These are phyloP conservation scores for Raffaelea ambrosiae DNA, from an alignment of 2,329 filamentous ascomycete species.

Conservation along the genomic window DNA sequence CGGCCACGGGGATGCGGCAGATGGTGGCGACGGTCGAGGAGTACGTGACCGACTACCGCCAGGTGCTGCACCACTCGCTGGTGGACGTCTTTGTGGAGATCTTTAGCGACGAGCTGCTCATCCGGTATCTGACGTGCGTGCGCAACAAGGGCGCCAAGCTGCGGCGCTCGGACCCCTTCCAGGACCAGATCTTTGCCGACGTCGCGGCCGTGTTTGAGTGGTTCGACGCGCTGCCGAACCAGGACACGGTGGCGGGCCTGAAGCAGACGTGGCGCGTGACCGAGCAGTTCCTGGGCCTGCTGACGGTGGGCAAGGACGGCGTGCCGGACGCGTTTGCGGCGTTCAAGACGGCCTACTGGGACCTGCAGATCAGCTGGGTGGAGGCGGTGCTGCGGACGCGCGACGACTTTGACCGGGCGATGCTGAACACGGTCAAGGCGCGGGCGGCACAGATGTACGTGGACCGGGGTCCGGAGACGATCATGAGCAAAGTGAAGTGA, in stretches of 20 bases:
- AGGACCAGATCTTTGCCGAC: slow-evolving; percentile 90
- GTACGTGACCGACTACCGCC: slow-evolving; percentile 81
- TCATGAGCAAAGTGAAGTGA: slow-evolving; percentile 87
- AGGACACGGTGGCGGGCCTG: slow-evolving; percentile 62
- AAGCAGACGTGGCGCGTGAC: slow-evolving; percentile 91
- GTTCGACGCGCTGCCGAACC: slow-evolving; percentile 58
- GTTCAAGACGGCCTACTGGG: slow-evolving; percentile 86
- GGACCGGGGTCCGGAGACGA: slow-evolving; percentile 75
- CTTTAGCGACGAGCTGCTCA: slow-evolving; percentile 81
- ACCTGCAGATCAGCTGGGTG: slow-evolving; percentile 90
- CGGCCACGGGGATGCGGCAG: slow-evolving; percentile 76
- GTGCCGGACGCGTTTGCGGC: slow-evolving; percentile 71
- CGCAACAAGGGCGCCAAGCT: slow-evolving; percentile 89
- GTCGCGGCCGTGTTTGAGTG: slow-evolving; percentile 84
- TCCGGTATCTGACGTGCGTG: slow-evolving; percentile 74
- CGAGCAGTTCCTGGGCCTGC: slow-evolving; percentile 69
- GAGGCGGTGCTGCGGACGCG: slow-evolving; percentile 79
- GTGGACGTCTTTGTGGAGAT: slow-evolving; percentile 91
- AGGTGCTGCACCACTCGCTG: slow-evolving; percentile 76
- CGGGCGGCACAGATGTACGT: slow-evolving; percentile 80
- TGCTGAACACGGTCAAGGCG: slow-evolving; percentile 82
- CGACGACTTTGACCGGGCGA: slow-evolving; percentile 87
- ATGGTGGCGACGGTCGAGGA: slow-evolving; percentile 94
- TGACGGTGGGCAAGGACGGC: slow-evolving; percentile 65
- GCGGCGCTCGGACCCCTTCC: slow-evolving; percentile 75